These are phyloP conservation scores for Venturia carpophila DNA, from an alignment of 2,329 filamentous ascomycete genomes.

Conservation along the genomic window DNA sequence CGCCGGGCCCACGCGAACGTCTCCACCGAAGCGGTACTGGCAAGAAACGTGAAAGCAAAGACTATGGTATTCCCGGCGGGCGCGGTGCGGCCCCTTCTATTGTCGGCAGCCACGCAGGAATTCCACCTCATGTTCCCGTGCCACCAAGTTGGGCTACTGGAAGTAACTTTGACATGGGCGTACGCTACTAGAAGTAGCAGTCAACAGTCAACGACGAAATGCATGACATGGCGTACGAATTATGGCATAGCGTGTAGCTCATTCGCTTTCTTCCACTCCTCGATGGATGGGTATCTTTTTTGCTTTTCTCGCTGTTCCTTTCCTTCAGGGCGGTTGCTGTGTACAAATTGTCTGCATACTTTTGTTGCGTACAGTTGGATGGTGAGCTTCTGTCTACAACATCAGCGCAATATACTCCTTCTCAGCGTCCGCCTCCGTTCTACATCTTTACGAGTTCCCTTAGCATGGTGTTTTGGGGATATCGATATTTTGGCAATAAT, in stretches of 20 bases:
- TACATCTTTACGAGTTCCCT: slow-evolving; percentile 6
- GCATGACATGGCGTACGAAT: slow-evolving; percentile 5
- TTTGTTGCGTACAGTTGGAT: slow-evolving; percentile 1
- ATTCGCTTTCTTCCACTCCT: neutral
- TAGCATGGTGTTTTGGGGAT: slow-evolving; percentile 15
- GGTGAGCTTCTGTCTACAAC: neutral
- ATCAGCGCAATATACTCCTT: neutral
- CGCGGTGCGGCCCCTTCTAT: neutral
- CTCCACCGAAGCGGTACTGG: slow-evolving; percentile 6
- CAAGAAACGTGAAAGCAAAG: slow-evolving; percentile 18
- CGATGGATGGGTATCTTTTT: neutral
- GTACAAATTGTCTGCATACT: neutral
- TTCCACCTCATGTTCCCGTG: slow-evolving; percentile 14
- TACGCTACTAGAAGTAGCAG: neutral
- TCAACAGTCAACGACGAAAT: neutral
- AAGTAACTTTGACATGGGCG: slow-evolving; percentile 3
- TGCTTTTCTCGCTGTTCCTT: neutral
- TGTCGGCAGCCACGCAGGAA: neutral
- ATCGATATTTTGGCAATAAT: neutral
- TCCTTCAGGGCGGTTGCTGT: neutral
- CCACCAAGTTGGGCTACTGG: slow-evolving; percentile 11
- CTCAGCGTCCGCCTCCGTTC: neutral
- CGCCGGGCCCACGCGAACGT: slow-evolving; percentile 4
- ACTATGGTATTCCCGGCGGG: slow-evolving; percentile 5
- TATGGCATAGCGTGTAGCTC: slow-evolving; percentile 9